phyloP scores from a whole-genome alignment of 768 basidiomycete genomes.

The Pholiota microspora region DNA sequence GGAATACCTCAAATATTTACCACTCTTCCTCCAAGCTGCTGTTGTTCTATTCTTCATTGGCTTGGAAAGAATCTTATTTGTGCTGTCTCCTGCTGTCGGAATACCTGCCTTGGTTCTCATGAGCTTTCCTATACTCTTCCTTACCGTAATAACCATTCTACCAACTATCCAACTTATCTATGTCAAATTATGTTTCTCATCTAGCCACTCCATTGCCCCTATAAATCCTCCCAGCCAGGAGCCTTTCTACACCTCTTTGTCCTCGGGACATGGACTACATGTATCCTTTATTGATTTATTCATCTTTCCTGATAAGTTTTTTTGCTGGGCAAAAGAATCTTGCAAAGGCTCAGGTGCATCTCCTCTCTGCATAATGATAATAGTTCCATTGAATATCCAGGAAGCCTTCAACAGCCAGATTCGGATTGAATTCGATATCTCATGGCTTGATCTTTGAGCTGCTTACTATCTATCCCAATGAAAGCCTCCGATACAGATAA shows the following conservation, averaged over 20 bases:
- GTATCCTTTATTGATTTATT: neutral
- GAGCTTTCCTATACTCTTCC: slow-evolving; percentile 14
- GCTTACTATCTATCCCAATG: neutral
- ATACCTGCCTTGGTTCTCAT: slow-evolving; percentile 17
- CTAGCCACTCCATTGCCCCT: slow-evolving; percentile 16
- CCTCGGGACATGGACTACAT: neutral
- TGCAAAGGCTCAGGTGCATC: neutral
- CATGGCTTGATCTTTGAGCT: neutral
- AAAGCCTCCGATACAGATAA: too few species aligned
- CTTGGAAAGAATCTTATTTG: slow-evolving; percentile 23
- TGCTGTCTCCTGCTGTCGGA: slow-evolving; percentile 18
- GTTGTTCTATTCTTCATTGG: slow-evolving; percentile 28
- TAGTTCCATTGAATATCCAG: neutral
- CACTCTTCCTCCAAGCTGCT: slow-evolving; percentile 23
- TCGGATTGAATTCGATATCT: neutral
- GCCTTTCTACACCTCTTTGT: slow-evolving; percentile 14
- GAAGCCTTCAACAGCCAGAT: neutral
- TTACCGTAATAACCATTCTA: slow-evolving; percentile 21
- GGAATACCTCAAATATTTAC: slow-evolving; percentile 22
- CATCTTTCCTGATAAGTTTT: too few species aligned
- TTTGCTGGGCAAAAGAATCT: too few species aligned
- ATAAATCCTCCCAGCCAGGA: slow-evolving; percentile 28
- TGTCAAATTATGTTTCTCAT: neutral
- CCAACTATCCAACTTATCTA: slow-evolving; percentile 21
- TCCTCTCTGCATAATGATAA: neutral